Percentiles rank a stretch among this genome's conserved stretches.
These are phyloP conservation scores for Sporothrix dimorphospora DNA, from an alignment of 2,329 filamentous ascomycete genomes.

Conservation along the genomic window DNA sequence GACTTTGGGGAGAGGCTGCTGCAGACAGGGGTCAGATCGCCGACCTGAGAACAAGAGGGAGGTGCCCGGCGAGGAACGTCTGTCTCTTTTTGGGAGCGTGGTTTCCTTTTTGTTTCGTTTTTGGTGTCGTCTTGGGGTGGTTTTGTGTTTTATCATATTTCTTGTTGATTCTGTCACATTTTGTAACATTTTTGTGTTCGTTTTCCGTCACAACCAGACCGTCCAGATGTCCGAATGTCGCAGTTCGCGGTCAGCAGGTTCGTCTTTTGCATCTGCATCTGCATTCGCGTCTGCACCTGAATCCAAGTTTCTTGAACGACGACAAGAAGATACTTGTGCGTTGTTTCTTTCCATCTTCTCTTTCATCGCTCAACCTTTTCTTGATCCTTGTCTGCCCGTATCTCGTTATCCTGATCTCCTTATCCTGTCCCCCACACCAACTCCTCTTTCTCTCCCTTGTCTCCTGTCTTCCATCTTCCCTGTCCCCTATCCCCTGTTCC, in stretches of 20 bases:
- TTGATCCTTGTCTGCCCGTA: not conserved
- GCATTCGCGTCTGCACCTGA: not conserved
- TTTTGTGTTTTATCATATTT: constrained; percentile 11
- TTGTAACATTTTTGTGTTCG: too few species aligned
- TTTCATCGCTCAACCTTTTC: not conserved
- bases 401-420: not conserved
- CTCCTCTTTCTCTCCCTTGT: constrained; percentile 6
- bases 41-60: constrained; percentile 17
- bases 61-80: constrained; percentile 12
- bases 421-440: not conserved
- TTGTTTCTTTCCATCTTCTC: not conserved
- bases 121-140: not conserved
- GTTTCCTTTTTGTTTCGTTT: constrained; percentile 1
- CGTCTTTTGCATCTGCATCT: constrained; percentile 5
- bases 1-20: not conserved
- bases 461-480: not conserved
- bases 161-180: constrained; percentile 11
- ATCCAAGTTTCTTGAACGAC: not conserved
- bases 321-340: not conserved
- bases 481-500: constrained; percentile 10
- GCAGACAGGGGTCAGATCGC: constrained; percentile 25
- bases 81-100: not conserved
- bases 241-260: not conserved
- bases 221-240: not conserved
- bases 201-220: not conserved